Conservation (phyloP, 768 basidiomycete species). For the Amanita pallidorosea region DNA sequence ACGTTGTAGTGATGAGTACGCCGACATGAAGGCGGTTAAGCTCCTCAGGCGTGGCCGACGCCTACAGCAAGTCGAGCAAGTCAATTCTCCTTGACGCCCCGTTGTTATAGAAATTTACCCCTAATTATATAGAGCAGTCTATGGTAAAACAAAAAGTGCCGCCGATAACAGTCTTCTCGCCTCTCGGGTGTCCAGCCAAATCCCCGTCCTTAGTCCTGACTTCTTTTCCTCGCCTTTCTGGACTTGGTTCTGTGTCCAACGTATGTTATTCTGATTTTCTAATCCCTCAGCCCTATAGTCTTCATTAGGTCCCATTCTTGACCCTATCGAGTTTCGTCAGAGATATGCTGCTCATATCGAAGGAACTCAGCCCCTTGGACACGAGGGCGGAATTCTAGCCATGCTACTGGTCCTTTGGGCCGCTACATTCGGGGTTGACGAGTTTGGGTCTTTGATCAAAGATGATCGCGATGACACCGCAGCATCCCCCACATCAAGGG, state of each 20-base stretch:
- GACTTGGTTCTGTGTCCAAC: conserved; percentile 73
- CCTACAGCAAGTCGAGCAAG: conserved; percentile 78
- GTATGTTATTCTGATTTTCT: conserved; percentile 30
- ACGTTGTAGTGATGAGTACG: conserved; percentile 72
- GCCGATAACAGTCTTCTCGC: conserved; percentile 26
- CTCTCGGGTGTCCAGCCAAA: conserved; percentile 36
- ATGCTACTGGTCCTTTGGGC: conserved; percentile 86
- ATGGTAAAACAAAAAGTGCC: conserved; percentile 53
- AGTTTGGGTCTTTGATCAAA: conserved; percentile 36
- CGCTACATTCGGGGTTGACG: conserved; percentile 79
- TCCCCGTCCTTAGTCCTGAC: conserved; percentile 63
- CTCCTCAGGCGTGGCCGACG: conserved; percentile 68
- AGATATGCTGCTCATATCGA: conserved; percentile 60
- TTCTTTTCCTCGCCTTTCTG: conserved; percentile 87
- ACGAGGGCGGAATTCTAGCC: conserved; percentile 65
- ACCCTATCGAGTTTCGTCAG: conserved; percentile 68
- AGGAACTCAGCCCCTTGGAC: conserved; percentile 50
- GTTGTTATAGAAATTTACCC: background rate
- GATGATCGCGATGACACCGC: conserved; percentile 11
- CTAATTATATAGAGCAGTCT: conserved; percentile 53
- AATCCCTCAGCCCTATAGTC: background rate
- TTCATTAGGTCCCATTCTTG: conserved; percentile 69
- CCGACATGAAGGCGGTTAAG: conserved; percentile 85
- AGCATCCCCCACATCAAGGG: background rate
- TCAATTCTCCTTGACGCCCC: conserved; percentile 7